Percentiles rank a stretch among this genome's conserved stretches.
phyloP scores from a whole-genome alignment of 768 basidiomycete genomes.

The Cystobasidium ongulense region DNA sequence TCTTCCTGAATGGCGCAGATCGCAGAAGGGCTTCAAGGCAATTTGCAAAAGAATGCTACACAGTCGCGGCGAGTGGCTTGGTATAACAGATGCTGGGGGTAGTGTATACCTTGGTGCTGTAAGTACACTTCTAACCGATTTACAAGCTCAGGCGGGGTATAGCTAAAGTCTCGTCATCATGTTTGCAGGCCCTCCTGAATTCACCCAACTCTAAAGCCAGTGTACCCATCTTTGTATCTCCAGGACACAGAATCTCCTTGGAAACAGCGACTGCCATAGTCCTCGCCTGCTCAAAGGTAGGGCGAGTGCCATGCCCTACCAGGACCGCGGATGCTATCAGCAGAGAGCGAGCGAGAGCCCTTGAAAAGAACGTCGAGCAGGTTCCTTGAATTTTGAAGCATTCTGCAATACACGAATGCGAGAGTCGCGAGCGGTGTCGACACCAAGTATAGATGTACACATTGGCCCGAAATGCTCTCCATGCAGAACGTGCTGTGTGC shows the following conservation, averaged over 20 bases:
- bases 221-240: slow-evolving; percentile 41
- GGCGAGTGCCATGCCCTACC: slow-evolving; percentile 42
- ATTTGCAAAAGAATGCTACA: slow-evolving; percentile 15
- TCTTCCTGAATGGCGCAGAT: background rate
- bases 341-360: background rate
- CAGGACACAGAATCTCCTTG: slow-evolving; percentile 40
- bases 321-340: slow-evolving; percentile 41
- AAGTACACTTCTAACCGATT: background rate
- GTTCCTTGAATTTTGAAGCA: too few relatives aligned
- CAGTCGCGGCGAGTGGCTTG: slow-evolving; percentile 35
- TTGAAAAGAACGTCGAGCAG: too few relatives aligned
- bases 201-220: slow-evolving; percentile 34
- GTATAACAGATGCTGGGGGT: background rate
- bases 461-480: too few relatives aligned
- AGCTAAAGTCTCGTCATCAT: too few relatives aligned
- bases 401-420: too few relatives aligned
- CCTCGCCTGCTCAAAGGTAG: slow-evolving; percentile 31
- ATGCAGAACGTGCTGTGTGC: too few relatives aligned
- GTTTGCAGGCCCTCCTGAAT: slow-evolving; percentile 39
- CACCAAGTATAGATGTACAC: too few relatives aligned
- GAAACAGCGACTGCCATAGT: slow-evolving; percentile 34
- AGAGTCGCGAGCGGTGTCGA: too few relatives aligned
- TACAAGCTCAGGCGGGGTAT: too few relatives aligned
- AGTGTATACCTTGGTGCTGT: background rate
- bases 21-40: slow-evolving; percentile 37